Evolutionary conservation across 129 eudicot genomes (phyloP), one percentile per base, ranked within the genome.

Genomic region (Smallanthus sonchifolius): DNA sequence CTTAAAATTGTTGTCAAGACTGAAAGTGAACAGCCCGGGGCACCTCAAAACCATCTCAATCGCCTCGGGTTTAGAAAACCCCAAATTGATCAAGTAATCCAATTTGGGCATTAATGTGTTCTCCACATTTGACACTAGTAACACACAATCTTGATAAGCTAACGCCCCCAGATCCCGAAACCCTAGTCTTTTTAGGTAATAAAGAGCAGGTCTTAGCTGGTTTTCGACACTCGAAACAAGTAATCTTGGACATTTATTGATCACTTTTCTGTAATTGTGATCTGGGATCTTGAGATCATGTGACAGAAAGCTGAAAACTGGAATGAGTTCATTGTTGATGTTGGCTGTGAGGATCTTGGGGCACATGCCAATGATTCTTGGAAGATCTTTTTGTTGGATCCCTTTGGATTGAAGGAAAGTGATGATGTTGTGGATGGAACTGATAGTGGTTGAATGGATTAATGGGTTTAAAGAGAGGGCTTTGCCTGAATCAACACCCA

Each of bases 401-500:
- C 97, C 97, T 82, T 91, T 95, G 48, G 97, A 85, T 70, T 87
- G 84, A 39, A 95, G 60, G 32, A 54, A 54, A 95, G 78, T 70
- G 80, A 91, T 74, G 72, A 85, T 76, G 63, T 73, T 44, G 64
- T 95, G 86, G 77, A 91, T 84, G 43, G 94, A 86, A 36, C 72
- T 34, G 51, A 95, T 75, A 7, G 99, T 75, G 37, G 92, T 80
- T 0, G 89, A 47, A 72, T 72, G 96, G 76, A 95, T 85, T 20
- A 83, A 54, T 54, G 43, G 67, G 42, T 78, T 95, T 44, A 70
- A 83, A 51, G 96, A 70, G 15, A 95, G 82, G 6, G 97, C 99
- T 64, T 86, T 92, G 34, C 97, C 91, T 17, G 99, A 78, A 59
- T 95, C 99, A 65, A 95, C 87, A 16, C 99, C 99, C 83, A 95